Evolutionary conservation across 2,329 filamentous ascomycete species (phyloP).

Genomic region (Fusarium acutatum): DNA sequence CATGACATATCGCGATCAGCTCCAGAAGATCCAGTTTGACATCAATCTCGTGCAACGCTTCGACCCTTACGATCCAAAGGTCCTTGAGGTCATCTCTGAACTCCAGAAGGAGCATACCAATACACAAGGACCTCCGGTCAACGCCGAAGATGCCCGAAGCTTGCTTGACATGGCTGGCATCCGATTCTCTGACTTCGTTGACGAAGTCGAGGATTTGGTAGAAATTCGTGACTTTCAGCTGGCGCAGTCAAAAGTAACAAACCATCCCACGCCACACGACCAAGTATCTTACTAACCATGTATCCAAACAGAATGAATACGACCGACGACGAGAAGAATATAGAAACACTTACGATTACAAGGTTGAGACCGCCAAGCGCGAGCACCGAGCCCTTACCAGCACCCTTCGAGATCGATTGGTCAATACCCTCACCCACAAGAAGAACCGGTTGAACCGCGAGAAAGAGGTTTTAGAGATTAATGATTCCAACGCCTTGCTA

Average conservation of each 20-base stretch:
- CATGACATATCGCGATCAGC: conserved; percentile 84
- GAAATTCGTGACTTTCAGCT: conserved; percentile 88
- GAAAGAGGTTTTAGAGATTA: conserved; percentile 74
- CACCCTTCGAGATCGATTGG: conserved; percentile 72
- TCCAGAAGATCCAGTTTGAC: conserved; percentile 91
- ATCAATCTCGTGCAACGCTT: conserved; percentile 86
- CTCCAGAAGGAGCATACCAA: conserved; percentile 65
- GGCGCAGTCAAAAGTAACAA: conserved; percentile 79
- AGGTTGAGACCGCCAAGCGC: conserved; percentile 68
- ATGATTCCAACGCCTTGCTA: conserved; percentile 70
- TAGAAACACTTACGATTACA: conserved; percentile 67
- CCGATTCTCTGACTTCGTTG: conserved; percentile 84
- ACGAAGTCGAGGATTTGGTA: conserved; percentile 86
- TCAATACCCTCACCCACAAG: conserved; percentile 71
- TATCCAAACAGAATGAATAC: conserved; percentile 63
- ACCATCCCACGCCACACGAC: neutral
- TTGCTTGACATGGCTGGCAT: conserved; percentile 80
- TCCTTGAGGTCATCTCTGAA: conserved; percentile 76
- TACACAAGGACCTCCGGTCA: conserved; percentile 50
- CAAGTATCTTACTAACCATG: conserved; percentile 22
- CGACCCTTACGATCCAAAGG: conserved; percentile 77
- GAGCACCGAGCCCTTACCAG: conserved; percentile 67
- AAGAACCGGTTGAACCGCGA: conserved; percentile 71
- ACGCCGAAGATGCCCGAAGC: conserved; percentile 59
- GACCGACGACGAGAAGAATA: conserved; percentile 69